Conservation (phyloP, 352 stramenopile genomes). For the Phytophthora gonapodyides region DNA sequence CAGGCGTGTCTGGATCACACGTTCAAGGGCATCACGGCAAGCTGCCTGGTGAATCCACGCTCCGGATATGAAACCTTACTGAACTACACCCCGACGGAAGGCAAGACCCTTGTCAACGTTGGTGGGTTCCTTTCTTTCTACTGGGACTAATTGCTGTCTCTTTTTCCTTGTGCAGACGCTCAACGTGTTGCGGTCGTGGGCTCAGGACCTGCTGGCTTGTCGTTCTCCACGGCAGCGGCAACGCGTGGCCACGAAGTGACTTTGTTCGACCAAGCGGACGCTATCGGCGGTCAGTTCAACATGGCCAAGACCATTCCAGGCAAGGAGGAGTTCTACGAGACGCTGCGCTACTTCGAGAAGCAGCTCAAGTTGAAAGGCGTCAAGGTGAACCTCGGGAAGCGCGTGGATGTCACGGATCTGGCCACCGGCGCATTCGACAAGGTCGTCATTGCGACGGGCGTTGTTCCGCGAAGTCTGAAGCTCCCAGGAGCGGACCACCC, state of each 20-base stretch:
- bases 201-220: slow-evolving; percentile 93
- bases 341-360: slow-evolving; percentile 94
- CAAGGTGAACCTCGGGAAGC: slow-evolving; percentile 74
- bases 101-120: slow-evolving; percentile 15
- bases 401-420: slow-evolving; percentile 59
- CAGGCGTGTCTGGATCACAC: slow-evolving; percentile 98
- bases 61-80: slow-evolving; percentile 96
- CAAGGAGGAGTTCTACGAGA: slow-evolving; percentile 99
- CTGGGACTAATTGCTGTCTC: slow-evolving; percentile 1
- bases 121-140: slow-evolving; percentile 1
- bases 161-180: slow-evolving; percentile 23
- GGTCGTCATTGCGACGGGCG: slow-evolving; percentile 96
- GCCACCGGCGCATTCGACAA: slow-evolving; percentile 77
- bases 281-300: slow-evolving; percentile 96
- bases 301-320: slow-evolving; percentile 97
- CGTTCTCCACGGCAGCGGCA: slow-evolving; percentile 88
- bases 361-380: slow-evolving; percentile 88
- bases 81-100: slow-evolving; percentile 59
- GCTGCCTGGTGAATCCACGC: slow-evolving; percentile 96
- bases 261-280: slow-evolving; percentile 90
- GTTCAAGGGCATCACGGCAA: slow-evolving; percentile 94
- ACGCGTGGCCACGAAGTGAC: slow-evolving; percentile 93
- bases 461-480: slow-evolving; percentile 87
- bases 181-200: slow-evolving; percentile 92
- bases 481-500: slow-evolving; percentile 91